Conservation (phyloP, 129 eudicot genomes). For the Tagetes patula region DNA sequence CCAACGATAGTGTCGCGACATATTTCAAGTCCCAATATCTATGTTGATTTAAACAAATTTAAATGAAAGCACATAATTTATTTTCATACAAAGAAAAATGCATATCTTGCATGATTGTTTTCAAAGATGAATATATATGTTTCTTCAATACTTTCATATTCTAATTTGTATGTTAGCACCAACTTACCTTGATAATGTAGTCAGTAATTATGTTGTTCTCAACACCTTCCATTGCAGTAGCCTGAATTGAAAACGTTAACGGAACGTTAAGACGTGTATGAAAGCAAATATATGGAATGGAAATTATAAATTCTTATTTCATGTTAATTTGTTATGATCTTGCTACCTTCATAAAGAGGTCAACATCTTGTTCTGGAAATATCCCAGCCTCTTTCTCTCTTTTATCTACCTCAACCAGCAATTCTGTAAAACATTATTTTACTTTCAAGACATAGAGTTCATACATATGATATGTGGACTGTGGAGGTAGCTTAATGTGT, state of each 20-base stretch:
- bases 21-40: conserved; percentile 68
- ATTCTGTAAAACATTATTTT: conserved; percentile 38
- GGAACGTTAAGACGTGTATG: conserved; percentile 2
- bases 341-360: conserved; percentile 73
- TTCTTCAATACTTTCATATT: neutral
- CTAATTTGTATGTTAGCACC: neutral
- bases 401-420: conserved; percentile 61
- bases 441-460: neutral
- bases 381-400: conserved; percentile 65
- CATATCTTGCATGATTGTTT: neutral
- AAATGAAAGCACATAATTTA: neutral
- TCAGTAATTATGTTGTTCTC: conserved; percentile 71
- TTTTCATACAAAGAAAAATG: neutral
- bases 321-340: neutral
- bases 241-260: conserved; percentile 27
- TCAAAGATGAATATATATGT: too few species aligned
- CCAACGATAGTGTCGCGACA: conserved; percentile 84
- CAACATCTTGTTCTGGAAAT: conserved; percentile 74
- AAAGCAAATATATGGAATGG: neutral
- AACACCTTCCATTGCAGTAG: conserved; percentile 72
- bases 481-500: neutral
- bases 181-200: conserved; percentile 64
- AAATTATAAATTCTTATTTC: neutral
- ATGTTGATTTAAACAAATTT: conserved; percentile 12
- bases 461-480: neutral